These are phyloP conservation scores for Colletotrichum cereale DNA, from an alignment of 2,329 filamentous ascomycete genomes.

Conservation along the genomic window DNA sequence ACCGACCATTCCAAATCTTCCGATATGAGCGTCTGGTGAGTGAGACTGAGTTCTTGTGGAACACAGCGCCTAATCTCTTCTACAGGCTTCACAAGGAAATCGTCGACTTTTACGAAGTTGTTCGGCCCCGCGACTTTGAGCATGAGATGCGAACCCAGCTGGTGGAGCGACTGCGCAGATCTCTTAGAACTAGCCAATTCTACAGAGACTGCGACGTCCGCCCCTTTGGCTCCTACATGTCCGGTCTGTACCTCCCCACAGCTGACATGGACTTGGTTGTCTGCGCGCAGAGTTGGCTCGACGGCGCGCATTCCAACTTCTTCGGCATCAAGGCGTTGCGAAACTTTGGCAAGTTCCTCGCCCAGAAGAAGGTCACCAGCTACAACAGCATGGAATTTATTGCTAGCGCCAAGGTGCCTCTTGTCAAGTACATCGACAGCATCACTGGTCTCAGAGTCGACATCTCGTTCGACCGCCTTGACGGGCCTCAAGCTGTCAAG, in stretches of 20 bases:
- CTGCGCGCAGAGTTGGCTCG: slow-evolving; percentile 59
- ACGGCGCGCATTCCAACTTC: slow-evolving; percentile 56
- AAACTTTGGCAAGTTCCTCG: slow-evolving; percentile 72
- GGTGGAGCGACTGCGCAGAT: slow-evolving; percentile 74
- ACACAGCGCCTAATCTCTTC: neutral
- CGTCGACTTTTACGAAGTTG: slow-evolving; percentile 87
- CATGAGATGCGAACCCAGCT: slow-evolving; percentile 79
- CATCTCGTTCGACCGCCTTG: slow-evolving; percentile 93
- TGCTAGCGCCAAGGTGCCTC: slow-evolving; percentile 82
- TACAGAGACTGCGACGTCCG: slow-evolving; percentile 74
- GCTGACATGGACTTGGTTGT: slow-evolving; percentile 96
- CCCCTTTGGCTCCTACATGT: slow-evolving; percentile 94
- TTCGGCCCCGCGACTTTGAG: slow-evolving; percentile 83
- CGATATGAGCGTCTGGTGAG: slow-evolving; percentile 70
- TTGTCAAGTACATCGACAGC: slow-evolving; percentile 90
- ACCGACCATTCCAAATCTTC: slow-evolving; percentile 66
- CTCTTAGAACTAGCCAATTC: slow-evolving; percentile 65
- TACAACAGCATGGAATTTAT: slow-evolving; percentile 75
- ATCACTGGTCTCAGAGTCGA: slow-evolving; percentile 87
- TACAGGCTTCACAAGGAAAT: slow-evolving; percentile 88
- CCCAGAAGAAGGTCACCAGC: slow-evolving; percentile 67
- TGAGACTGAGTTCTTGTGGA: neutral
- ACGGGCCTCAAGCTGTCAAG: slow-evolving; percentile 81
- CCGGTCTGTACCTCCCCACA: slow-evolving; percentile 76
- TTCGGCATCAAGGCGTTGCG: slow-evolving; percentile 72